phyloP scores from a whole-genome alignment of 1,139 yeast species.

The Geotrichum phurueaensis region DNA sequence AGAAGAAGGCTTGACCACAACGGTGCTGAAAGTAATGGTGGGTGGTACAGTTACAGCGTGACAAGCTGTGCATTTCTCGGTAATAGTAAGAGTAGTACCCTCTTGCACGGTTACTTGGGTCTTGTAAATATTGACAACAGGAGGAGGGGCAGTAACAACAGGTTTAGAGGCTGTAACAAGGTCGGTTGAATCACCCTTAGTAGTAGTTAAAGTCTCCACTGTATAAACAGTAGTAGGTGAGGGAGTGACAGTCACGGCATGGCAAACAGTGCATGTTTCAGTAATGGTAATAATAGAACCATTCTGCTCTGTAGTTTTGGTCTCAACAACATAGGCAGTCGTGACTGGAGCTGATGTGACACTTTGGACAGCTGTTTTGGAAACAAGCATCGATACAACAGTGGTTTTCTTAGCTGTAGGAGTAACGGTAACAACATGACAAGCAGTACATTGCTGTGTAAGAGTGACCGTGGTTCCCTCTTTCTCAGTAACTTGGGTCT shows the following conservation, averaged over 20 bases:
- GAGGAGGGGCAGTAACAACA: slow-evolving; percentile 3
- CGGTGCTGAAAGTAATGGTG: background rate
- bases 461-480: slow-evolving; percentile 1
- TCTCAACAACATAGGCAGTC: slow-evolving; percentile 3
- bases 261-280: slow-evolving; percentile 4
- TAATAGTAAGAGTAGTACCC: slow-evolving; percentile 5
- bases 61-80: slow-evolving; percentile 6
- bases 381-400: background rate
- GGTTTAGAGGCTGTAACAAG: background rate
- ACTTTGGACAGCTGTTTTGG: background rate
- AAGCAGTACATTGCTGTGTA: slow-evolving; percentile 5
- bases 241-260: slow-evolving; percentile 7
- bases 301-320: background rate
- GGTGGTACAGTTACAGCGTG: slow-evolving; percentile 4
- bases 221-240: background rate
- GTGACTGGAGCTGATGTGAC: background rate
- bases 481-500: slow-evolving; percentile 1
- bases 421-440: slow-evolving; percentile 2
- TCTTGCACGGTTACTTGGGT: slow-evolving; percentile 1
- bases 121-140: slow-evolving; percentile 4
- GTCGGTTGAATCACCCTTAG: slow-evolving; percentile 1
- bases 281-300: slow-evolving; percentile 1
- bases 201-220: background rate
- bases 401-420: background rate
- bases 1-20: background rate